These are phyloP conservation scores for Gymnopilus dilepis DNA, from an alignment of 768 basidiomycete genomes.

Conservation along the genomic window DNA sequence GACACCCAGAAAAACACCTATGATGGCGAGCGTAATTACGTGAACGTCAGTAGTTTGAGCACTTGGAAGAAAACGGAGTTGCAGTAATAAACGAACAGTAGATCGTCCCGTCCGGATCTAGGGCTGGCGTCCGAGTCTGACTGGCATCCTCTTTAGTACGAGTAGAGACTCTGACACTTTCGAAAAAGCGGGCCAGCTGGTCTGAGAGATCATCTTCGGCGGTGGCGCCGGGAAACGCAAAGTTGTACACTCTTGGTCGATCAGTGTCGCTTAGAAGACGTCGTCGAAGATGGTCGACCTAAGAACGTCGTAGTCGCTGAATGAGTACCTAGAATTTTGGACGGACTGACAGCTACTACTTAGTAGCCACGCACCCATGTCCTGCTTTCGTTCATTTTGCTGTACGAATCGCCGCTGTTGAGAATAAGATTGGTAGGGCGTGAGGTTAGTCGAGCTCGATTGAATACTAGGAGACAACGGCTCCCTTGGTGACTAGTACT, in stretches of 20 bases:
- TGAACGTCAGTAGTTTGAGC: background rate
- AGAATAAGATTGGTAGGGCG: background rate
- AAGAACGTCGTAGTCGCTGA: background rate
- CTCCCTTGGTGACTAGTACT: too few species aligned
- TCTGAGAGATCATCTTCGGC: constrained; percentile 27
- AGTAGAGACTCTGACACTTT: too few species aligned
- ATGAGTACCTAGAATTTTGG: background rate
- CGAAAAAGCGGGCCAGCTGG: constrained; percentile 24
- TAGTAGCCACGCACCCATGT: background rate
- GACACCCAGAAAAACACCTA: constrained; percentile 42
- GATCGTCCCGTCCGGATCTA: background rate
- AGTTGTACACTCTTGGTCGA: constrained; percentile 17
- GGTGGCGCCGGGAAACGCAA: constrained; percentile 27
- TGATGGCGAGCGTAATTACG: background rate
- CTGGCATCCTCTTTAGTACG: background rate
- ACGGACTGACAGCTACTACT: background rate
- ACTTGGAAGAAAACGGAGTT: background rate
- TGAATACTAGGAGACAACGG: background rate
- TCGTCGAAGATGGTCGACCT: background rate
- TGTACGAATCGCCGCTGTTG: background rate
- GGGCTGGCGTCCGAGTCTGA: background rate
- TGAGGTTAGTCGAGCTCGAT: background rate
- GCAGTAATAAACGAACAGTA: background rate
- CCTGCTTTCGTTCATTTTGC: background rate
- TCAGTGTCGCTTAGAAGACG: background rate